phyloP scores from a whole-genome alignment of 306 rosid species.

The Dryas octopetala region DNA sequence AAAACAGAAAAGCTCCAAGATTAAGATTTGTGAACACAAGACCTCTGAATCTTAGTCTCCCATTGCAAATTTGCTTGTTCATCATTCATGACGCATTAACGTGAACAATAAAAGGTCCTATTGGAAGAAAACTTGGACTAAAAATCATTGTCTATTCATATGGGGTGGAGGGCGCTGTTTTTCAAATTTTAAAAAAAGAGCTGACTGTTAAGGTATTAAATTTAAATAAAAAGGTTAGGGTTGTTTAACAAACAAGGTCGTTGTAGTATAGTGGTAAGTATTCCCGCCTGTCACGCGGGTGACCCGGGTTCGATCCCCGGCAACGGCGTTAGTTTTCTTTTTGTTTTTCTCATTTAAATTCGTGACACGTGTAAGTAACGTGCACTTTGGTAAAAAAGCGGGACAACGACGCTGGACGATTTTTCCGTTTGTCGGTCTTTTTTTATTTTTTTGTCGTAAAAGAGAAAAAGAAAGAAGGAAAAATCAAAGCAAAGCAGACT shows the following conservation, averaged over 20 bases:
- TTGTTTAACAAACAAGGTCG: background rate
- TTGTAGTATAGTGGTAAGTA: constrained; percentile 49
- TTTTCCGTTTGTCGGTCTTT: background rate
- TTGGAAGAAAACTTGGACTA: no score
- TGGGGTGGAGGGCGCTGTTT: no score
- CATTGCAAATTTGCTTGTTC: no score
- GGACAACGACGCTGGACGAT: no score
- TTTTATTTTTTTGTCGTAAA: background rate
- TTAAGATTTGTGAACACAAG: background rate
- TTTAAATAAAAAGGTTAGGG: background rate
- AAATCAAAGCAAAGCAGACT: no score
- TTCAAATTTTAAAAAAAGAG: no score
- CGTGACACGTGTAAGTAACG: background rate
- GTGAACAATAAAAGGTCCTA: no score
- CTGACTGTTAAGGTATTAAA: no score
- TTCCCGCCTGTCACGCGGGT: constrained; percentile 47
- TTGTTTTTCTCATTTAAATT: background rate
- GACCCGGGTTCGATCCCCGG: constrained; percentile 50
- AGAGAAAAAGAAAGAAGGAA: background rate
- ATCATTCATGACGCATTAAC: no score
- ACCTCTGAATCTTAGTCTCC: no score
- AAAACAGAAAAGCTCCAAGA: background rate
- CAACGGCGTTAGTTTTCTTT: constrained; percentile 5
- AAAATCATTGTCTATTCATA: no score
- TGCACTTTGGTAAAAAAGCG: background rate